Percentiles rank a stretch among this genome's conserved stretches.
Conservation (phyloP, 2,329 filamentous ascomycete species). For the Arachnopeziza araneosa region DNA sequence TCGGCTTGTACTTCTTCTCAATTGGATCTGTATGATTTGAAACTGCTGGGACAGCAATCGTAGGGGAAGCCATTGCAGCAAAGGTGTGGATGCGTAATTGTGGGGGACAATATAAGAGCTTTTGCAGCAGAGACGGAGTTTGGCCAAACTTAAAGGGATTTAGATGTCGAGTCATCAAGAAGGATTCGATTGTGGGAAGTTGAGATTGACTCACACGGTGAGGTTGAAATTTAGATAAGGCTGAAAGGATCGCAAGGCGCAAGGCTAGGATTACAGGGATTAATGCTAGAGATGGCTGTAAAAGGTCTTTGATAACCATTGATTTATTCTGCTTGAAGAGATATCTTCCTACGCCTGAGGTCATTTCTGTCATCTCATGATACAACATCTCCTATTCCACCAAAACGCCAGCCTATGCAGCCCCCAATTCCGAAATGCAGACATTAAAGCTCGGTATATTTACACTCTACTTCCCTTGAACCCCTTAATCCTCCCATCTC, state of each 20-base stretch:
- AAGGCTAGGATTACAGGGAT: background rate
- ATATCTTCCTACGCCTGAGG: background rate
- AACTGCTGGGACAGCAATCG: background rate
- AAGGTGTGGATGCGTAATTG: background rate
- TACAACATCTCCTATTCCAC: background rate
- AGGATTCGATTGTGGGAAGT: background rate
- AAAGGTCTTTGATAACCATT: background rate
- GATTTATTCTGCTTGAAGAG: constrained; percentile 1
- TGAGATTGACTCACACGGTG: background rate
- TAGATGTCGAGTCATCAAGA: background rate
- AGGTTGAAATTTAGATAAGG: background rate
- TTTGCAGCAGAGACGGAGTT: background rate
- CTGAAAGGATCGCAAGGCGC: background rate
- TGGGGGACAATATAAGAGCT: background rate
- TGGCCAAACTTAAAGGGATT: background rate
- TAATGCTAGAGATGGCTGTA: background rate
- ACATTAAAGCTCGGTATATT: background rate
- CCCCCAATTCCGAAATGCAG: background rate
- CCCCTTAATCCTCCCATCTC: constrained; percentile 57
- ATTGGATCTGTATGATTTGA: background rate
- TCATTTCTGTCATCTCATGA: background rate
- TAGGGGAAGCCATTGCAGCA: background rate
- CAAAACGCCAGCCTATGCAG: background rate
- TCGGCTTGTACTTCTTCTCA: constrained; percentile 33
- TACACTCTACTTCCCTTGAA: constrained; percentile 51